Conservation (phyloP, 75 land plant genomes). For the Pseudotsuga menziesii region DNA sequence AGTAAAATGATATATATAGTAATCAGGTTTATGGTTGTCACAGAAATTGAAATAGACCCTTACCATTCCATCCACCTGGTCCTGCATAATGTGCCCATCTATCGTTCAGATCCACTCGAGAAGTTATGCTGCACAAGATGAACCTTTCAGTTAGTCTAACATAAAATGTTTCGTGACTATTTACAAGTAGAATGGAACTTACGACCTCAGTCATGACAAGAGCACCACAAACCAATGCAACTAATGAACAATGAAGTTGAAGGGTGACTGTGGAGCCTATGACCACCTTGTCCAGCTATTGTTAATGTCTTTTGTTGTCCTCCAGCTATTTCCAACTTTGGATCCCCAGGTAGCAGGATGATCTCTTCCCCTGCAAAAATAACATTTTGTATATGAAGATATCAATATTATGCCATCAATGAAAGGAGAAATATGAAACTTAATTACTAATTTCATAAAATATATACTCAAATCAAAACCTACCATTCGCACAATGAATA, state of each 20-base stretch:
- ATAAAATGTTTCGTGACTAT: neutral
- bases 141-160: neutral
- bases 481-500: constrained; percentile 53
- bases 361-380: constrained; percentile 60
- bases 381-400: neutral
- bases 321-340: constrained; percentile 44
- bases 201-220: too few species aligned
- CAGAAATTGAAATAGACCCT: neutral
- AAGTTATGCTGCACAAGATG: constrained; percentile 27
- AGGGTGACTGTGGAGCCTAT: neutral
- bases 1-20: neutral
- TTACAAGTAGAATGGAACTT: too few species aligned
- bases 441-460: neutral
- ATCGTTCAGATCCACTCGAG: constrained; percentile 32
- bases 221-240: too few species aligned
- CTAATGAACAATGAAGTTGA: neutral
- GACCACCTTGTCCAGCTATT: constrained; percentile 37
- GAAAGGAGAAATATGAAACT: neutral
- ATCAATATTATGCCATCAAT: neutral
- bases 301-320: constrained; percentile 38
- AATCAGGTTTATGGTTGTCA: neutral
- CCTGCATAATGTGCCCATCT: constrained; percentile 46
- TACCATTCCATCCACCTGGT: constrained; percentile 58
- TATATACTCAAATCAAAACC: neutral
- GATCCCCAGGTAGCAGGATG: constrained; percentile 58